Evolutionary conservation across 2,329 filamentous ascomycete genomes (phyloP).

Genomic region (Xylariaceae sp.): DNA sequence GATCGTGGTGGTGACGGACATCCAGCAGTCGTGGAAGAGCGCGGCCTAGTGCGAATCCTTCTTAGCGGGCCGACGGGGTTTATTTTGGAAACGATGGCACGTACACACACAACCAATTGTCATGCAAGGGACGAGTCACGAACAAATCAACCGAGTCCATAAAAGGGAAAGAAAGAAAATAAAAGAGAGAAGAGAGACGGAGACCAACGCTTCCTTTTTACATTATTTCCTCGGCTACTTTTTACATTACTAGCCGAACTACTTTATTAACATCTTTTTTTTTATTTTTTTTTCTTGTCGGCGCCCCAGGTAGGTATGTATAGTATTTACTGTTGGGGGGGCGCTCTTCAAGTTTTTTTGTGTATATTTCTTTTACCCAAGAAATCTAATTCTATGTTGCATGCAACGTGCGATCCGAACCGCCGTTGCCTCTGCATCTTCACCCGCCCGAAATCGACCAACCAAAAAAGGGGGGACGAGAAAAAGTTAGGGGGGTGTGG

Average conservation of each 20-base stretch:
- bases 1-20: not conserved
- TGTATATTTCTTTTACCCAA: not conserved
- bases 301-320: no score
- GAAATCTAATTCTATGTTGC: not conserved
- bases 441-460: not conserved
- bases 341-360: not conserved
- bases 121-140: no score
- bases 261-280: not conserved
- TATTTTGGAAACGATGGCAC: not conserved
- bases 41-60: not conserved
- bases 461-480: no score
- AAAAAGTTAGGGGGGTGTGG: no score
- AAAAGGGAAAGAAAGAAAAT: not conserved
- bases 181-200: not conserved
- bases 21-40: not conserved
- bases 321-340: no score
- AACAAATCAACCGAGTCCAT: not conserved
- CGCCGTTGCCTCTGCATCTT: not conserved
- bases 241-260: no score
- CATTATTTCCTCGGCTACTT: no score
- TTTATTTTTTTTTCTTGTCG: not conserved
- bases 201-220: no score
- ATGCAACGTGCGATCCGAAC: not conserved
- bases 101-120: no score
- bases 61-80: not conserved